These are phyloP conservation scores for Ophiosphaerella korrae DNA, from an alignment of 2,329 filamentous ascomycete species.

Conservation along the genomic window DNA sequence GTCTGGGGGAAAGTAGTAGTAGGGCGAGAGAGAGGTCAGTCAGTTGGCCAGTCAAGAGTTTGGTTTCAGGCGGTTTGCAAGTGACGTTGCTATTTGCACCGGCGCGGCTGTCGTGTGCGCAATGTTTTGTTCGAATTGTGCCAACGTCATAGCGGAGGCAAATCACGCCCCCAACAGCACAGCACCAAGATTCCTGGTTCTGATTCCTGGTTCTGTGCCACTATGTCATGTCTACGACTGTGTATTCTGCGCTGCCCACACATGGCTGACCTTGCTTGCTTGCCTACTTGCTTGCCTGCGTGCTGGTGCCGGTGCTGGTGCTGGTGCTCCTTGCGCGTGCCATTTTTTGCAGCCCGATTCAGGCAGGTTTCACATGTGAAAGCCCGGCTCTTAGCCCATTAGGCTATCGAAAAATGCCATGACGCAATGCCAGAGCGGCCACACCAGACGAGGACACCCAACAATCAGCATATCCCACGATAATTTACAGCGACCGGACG, in stretches of 20 bases:
- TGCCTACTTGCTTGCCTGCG: neutral
- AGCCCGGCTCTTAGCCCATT: slow-evolving; percentile 5
- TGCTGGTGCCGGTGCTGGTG: neutral
- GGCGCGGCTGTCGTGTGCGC: slow-evolving; percentile 24
- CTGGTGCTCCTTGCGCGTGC: neutral
- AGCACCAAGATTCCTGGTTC: neutral
- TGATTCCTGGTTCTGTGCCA: too few relatives aligned
- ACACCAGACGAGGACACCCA: neutral
- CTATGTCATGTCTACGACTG: slow-evolving; percentile 18
- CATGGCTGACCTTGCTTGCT: neutral
- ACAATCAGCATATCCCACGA: neutral
- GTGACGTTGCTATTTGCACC: slow-evolving; percentile 7
- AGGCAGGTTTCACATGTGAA: slow-evolving; percentile 22
- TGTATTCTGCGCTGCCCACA: neutral
- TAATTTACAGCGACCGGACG: too few relatives aligned
- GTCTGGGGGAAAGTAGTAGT: neutral
- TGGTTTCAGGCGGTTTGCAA: slow-evolving; percentile 9
- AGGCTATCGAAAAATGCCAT: slow-evolving; percentile 3
- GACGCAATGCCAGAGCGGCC: slow-evolving; percentile 9
- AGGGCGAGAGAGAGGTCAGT: neutral
- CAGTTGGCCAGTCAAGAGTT: neutral
- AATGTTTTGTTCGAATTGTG: slow-evolving; percentile 6
- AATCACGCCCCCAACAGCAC: slow-evolving; percentile 5
- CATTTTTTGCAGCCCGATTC: slow-evolving; percentile 3
- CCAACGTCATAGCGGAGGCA: slow-evolving; percentile 7